Evolutionary conservation across 2,329 filamentous ascomycete species (phyloP).

Genomic region (Colletotrichum karsti): DNA sequence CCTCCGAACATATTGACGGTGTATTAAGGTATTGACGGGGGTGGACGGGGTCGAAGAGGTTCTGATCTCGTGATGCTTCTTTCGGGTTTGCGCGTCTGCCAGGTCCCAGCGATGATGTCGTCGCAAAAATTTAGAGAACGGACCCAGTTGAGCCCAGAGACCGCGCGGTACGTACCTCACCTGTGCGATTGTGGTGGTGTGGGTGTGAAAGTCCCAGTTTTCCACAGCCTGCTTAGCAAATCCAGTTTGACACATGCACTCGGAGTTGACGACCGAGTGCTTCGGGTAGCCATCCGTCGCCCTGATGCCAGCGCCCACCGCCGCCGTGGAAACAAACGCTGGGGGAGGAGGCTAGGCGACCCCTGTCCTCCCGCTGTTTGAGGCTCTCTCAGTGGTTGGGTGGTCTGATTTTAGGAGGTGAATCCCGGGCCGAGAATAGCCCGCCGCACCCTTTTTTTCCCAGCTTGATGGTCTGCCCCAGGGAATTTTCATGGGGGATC

Average conservation of each 20-base stretch:
- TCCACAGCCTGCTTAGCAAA: neutral
- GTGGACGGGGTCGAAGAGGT: neutral
- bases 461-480: neutral
- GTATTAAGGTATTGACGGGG: neutral
- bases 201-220: neutral
- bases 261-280: constrained; percentile 10
- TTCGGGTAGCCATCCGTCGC: constrained; percentile 13
- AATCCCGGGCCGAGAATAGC: constrained; percentile 5
- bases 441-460: constrained; percentile 1
- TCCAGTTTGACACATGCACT: neutral
- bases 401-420: constrained; percentile 7
- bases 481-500: constrained; percentile 9
- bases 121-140: constrained; percentile 28
- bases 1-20: constrained; percentile 69
- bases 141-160: neutral
- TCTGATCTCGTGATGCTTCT: neutral
- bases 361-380: neutral
- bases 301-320: neutral
- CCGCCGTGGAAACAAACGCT: neutral
- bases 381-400: neutral
- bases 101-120: constrained; percentile 27
- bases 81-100: neutral
- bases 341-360: neutral
- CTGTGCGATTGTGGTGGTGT: neutral
- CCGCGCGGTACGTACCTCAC: neutral